Conservation (phyloP, 2,329 filamentous ascomycete genomes). For the Pleomassaria siparia region DNA sequence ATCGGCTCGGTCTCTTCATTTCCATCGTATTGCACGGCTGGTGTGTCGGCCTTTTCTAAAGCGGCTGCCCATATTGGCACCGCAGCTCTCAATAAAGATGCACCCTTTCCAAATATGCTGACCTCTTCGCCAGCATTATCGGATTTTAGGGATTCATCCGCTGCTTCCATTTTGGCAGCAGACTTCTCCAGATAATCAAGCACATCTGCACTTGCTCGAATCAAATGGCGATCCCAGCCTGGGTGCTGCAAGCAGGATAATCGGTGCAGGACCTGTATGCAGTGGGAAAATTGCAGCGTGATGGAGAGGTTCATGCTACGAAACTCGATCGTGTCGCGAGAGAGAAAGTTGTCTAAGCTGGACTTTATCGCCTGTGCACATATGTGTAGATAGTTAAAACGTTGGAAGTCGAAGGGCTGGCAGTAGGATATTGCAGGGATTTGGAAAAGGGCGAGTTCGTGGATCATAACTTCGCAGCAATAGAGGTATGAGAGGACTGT, state of each 20-base stretch:
- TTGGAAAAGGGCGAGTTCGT: constrained; percentile 9
- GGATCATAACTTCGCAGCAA: constrained; percentile 8
- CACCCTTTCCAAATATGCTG: constrained; percentile 6
- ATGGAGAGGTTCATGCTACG: constrained; percentile 2
- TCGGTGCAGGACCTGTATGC: constrained; percentile 8
- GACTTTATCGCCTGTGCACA: constrained; percentile 12
- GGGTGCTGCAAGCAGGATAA: constrained; percentile 9
- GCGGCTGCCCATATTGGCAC: constrained; percentile 8
- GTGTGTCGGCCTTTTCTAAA: constrained; percentile 4
- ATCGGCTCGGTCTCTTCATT: neutral
- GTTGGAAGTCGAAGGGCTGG: neutral
- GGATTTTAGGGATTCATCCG: neutral
- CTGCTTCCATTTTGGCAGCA: constrained; percentile 1
- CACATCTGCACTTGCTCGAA: constrained; percentile 11
- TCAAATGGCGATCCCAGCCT: constrained; percentile 14
- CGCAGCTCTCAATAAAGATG: constrained; percentile 1
- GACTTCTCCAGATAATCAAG: constrained; percentile 11
- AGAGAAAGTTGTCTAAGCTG: constrained; percentile 10
- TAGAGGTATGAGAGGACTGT: constrained; percentile 13
- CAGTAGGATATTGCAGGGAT: neutral
- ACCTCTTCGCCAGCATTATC: neutral
- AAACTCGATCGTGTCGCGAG: neutral
- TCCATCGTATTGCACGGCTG: neutral
- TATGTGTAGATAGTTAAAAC: constrained; percentile 12
- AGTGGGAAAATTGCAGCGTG: constrained; percentile 11